Percentiles rank a stretch among this genome's conserved stretches.
These are phyloP conservation scores for Naegleria lovaniensis DNA, from an alignment of 208 protist species.

Conservation along the genomic window DNA sequence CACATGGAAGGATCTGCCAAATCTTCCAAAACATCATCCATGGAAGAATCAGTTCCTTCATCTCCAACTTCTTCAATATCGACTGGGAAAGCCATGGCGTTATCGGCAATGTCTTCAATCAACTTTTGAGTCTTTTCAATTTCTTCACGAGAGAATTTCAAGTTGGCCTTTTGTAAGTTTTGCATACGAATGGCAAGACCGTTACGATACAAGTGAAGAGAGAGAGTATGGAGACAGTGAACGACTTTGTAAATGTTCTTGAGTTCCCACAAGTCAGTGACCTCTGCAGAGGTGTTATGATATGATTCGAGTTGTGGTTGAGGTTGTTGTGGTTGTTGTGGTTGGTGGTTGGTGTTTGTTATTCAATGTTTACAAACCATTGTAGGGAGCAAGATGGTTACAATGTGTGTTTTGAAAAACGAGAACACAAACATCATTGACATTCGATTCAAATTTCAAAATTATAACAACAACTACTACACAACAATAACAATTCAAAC, in stretches of 20 bases:
- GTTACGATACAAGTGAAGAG: background rate
- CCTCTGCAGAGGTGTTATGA: too few species aligned
- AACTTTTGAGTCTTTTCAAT: constrained; percentile 12
- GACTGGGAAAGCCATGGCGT: background rate
- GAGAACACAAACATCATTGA: too few species aligned
- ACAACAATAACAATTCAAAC: background rate
- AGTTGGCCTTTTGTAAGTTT: background rate
- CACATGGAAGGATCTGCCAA: constrained; percentile 17
- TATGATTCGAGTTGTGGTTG: background rate
- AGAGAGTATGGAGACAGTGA: background rate
- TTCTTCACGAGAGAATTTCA: constrained; percentile 11
- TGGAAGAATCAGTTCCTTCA: background rate
- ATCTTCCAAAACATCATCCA: background rate
- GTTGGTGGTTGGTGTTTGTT: too few species aligned
- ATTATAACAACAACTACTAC: background rate
- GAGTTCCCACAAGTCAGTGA: constrained; percentile 14
- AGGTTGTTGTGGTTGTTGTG: too few species aligned
- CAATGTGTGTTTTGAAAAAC: too few species aligned
- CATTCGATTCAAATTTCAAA: background rate
- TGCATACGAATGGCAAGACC: background rate
- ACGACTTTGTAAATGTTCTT: constrained; percentile 25
- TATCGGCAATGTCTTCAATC: background rate
- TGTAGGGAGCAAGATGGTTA: too few species aligned
- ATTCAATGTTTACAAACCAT: too few species aligned
- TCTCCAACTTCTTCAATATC: background rate